Conservation (phyloP, 768 basidiomycete species). For the Kwoniella sp. region DNA sequence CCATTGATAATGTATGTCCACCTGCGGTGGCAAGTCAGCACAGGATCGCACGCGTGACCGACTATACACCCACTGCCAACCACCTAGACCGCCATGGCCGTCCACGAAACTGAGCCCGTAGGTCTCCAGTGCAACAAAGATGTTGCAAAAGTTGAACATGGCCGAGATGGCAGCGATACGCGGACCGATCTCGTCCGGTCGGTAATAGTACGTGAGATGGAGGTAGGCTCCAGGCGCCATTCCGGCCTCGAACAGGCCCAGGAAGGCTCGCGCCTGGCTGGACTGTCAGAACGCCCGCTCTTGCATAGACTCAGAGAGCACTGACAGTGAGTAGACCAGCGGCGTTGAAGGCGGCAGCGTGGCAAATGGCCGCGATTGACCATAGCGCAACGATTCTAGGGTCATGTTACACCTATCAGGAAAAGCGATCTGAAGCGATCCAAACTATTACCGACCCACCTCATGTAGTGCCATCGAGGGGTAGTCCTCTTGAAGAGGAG, state of each 20-base stretch:
- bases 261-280: slow-evolving; percentile 12
- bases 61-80: slow-evolving; percentile 27
- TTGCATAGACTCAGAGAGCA: background rate
- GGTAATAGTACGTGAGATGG: slow-evolving; percentile 34
- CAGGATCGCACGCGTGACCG: too few relatives aligned
- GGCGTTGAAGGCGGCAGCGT: slow-evolving; percentile 6
- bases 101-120: slow-evolving; percentile 29
- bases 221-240: slow-evolving; percentile 28
- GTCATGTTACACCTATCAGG: background rate
- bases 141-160: slow-evolving; percentile 22
- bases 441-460: slow-evolving; percentile 4
- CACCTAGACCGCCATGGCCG: slow-evolving; percentile 19
- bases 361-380: slow-evolving; percentile 10
- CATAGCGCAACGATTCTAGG: slow-evolving; percentile 5
- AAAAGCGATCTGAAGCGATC: background rate
- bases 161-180: slow-evolving; percentile 15
- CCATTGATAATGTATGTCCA: slow-evolving; percentile 17
- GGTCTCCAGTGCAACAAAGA: slow-evolving; percentile 26
- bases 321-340: slow-evolving; percentile 7
- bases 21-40: too few relatives aligned
- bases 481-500: slow-evolving; percentile 32
- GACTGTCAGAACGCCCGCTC: background rate
- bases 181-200: slow-evolving; percentile 32
- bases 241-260: slow-evolving; percentile 31
- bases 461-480: slow-evolving; percentile 21